Conservation (phyloP, 2,329 filamentous ascomycete genomes). For the Zasmidium cellare region DNA sequence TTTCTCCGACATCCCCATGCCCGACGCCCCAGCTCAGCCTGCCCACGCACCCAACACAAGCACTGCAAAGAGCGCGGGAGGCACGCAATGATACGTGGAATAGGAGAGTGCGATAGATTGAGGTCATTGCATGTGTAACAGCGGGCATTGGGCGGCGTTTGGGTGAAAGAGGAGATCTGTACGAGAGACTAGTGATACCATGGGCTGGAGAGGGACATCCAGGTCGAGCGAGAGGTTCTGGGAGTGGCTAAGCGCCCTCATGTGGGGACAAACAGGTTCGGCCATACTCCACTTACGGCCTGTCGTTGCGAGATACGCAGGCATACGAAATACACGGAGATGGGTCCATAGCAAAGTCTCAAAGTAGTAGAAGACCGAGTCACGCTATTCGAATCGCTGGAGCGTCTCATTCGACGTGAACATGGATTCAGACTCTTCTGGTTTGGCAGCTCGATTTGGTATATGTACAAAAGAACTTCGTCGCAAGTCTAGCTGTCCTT, state of each 20-base stretch:
- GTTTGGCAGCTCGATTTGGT: background rate
- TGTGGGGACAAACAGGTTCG: too few species aligned
- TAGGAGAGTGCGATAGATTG: background rate
- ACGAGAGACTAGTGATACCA: too few species aligned
- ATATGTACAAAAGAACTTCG: constrained; percentile 15
- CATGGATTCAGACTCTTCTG: background rate
- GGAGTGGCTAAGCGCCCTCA: too few species aligned
- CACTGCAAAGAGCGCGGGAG: constrained; percentile 26
- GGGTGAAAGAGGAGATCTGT: background rate
- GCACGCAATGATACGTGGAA: constrained; percentile 11
- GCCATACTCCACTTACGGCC: too few species aligned
- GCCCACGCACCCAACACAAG: constrained; percentile 26
- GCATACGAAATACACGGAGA: too few species aligned
- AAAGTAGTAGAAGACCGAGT: too few species aligned
- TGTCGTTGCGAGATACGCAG: too few species aligned
- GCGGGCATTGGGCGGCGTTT: constrained; percentile 20
- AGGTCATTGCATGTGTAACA: background rate
- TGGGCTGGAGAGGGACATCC: background rate
- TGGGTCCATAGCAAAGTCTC: too few species aligned
- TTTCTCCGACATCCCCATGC: constrained; percentile 92
- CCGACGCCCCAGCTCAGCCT: constrained; percentile 65
- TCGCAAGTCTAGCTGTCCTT: constrained; percentile 15
- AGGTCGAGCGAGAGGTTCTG: background rate
- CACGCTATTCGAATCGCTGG: too few species aligned
- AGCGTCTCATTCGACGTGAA: too few species aligned